These are phyloP conservation scores for Pythium myriotylum DNA, from an alignment of 352 stramenopile genomes.

Conservation along the genomic window DNA sequence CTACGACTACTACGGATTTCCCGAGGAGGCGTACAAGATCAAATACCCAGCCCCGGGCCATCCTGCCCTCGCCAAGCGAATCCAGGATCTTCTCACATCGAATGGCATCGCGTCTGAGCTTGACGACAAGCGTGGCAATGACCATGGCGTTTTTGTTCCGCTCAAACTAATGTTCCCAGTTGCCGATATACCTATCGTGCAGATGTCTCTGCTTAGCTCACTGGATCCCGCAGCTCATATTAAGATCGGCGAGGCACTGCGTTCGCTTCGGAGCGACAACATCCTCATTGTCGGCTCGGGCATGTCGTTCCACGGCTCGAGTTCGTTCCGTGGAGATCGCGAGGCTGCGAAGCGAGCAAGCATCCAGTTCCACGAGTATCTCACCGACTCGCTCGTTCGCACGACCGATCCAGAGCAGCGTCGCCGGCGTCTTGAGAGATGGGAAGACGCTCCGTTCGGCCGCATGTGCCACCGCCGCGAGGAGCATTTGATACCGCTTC, in stretches of 20 bases:
- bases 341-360: slow-evolving; percentile 8
- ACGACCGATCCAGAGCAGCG: slow-evolving; percentile 14
- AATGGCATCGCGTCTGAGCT: slow-evolving; percentile 53
- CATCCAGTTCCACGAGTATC: slow-evolving; percentile 23
- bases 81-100: slow-evolving; percentile 60
- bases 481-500: slow-evolving; percentile 44
- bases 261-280: slow-evolving; percentile 63
- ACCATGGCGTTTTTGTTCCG: slow-evolving; percentile 92
- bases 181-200: slow-evolving; percentile 86
- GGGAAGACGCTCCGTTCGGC: slow-evolving; percentile 41
- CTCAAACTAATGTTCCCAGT: slow-evolving; percentile 87
- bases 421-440: slow-evolving; percentile 34
- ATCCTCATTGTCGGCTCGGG: slow-evolving; percentile 89
- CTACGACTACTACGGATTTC: slow-evolving; percentile 93
- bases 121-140: slow-evolving; percentile 69
- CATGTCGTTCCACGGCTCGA: slow-evolving; percentile 20
- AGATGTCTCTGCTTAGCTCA: slow-evolving; percentile 69
- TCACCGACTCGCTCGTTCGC: slow-evolving; percentile 17
- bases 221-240: slow-evolving; percentile 61
- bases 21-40: slow-evolving; percentile 81
- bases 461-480: slow-evolving; percentile 39
- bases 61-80: slow-evolving; percentile 62
- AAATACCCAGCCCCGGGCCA: slow-evolving; percentile 78
- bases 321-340: slow-evolving; percentile 13
- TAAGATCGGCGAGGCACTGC: slow-evolving; percentile 63